phyloP scores from a whole-genome alignment of 768 basidiomycete species.

The Hericium erinaceus region DNA sequence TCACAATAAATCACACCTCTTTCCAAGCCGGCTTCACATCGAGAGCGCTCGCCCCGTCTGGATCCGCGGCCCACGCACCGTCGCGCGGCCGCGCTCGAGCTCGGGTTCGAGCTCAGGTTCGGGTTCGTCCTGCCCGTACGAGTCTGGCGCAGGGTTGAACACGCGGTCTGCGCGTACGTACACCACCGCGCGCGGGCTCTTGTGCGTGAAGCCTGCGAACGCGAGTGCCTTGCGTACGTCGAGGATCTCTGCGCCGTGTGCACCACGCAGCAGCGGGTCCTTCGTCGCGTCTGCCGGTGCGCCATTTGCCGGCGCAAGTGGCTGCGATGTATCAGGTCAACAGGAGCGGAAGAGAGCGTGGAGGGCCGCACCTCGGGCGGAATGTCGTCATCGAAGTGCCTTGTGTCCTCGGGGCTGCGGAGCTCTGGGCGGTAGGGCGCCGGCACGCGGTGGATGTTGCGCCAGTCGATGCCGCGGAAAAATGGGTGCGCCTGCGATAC shows the following conservation, averaged over 20 bases:
- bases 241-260: conserved; percentile 80
- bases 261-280: conserved; percentile 81
- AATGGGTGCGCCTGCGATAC: conserved; percentile 65
- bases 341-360: neutral
- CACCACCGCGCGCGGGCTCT: conserved; percentile 71
- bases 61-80: conserved; percentile 49
- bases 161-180: conserved; percentile 70
- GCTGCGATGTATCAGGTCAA: conserved; percentile 39
- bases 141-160: conserved; percentile 49
- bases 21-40: conserved; percentile 37
- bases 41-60: conserved; percentile 79
- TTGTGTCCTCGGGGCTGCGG: conserved; percentile 73
- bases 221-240: conserved; percentile 86
- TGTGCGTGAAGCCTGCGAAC: conserved; percentile 88
- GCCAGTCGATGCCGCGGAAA: conserved; percentile 89
- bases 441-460: conserved; percentile 69
- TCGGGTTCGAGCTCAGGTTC: conserved; percentile 20
- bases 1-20: neutral
- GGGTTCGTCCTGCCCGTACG: conserved; percentile 29
- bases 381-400: conserved; percentile 93
- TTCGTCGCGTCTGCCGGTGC: conserved; percentile 75
- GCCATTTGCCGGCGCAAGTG: conserved; percentile 83
- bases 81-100: conserved; percentile 54
- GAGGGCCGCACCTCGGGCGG: conserved; percentile 61
- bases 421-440: conserved; percentile 91